Percentiles rank a stretch among this genome's conserved stretches.
These are phyloP conservation scores for Pichia membranifaciens DNA, from an alignment of 805 yeast species.

Conservation along the genomic window DNA sequence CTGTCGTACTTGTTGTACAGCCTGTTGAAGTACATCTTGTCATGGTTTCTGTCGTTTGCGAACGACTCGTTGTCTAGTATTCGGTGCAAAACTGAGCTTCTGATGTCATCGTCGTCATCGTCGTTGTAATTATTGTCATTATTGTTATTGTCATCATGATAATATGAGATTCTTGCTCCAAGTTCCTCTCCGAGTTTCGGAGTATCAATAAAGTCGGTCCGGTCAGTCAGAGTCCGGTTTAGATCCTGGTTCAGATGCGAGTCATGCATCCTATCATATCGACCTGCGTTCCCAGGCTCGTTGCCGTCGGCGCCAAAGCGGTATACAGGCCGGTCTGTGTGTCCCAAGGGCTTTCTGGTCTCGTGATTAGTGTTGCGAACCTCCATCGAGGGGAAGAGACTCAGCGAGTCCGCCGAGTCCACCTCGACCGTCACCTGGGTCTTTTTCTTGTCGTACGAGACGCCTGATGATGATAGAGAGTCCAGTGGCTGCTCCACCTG, in stretches of 20 bases:
- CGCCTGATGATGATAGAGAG: not conserved
- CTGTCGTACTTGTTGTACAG: slow-evolving; percentile 21
- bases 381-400: slow-evolving; percentile 4
- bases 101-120: slow-evolving; percentile 14
- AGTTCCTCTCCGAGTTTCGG: too few species aligned
- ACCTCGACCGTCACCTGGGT: not conserved
- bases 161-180: too few species aligned
- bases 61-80: slow-evolving; percentile 20
- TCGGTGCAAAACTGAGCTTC: slow-evolving; percentile 21
- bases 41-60: slow-evolving; percentile 7
- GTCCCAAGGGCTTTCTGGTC: too few species aligned
- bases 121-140: slow-evolving; percentile 8
- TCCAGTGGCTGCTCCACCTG: not conserved
- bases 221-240: not conserved
- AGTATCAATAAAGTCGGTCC: not conserved
- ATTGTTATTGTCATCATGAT: not conserved
- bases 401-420: not conserved
- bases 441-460: not conserved
- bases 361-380: too few species aligned
- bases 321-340: too few species aligned
- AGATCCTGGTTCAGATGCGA: not conserved
- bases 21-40: slow-evolving; percentile 20
- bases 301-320: too few species aligned
- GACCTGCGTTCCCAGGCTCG: too few species aligned
- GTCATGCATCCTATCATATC: too few species aligned